Conservation (phyloP, 192 early-diverging fungal genomes). For the Gorgonomyces haynaldii region DNA sequence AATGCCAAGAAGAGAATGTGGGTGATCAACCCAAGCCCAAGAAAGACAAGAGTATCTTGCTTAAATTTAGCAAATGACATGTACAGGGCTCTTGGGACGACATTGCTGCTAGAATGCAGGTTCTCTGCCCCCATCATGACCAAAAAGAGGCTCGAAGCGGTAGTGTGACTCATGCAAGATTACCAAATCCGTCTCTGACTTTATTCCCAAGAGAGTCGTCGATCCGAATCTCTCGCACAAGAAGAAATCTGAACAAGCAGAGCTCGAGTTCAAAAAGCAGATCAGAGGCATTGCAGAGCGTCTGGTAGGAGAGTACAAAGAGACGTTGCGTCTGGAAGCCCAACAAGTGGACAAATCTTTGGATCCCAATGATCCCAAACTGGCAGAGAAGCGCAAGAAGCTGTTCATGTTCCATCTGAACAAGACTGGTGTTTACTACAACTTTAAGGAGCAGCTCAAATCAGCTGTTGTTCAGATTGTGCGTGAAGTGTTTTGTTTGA, state of each 20-base stretch:
- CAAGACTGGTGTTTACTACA: slow-evolving; percentile 46
- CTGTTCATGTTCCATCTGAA: slow-evolving; percentile 49
- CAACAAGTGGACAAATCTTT: neutral
- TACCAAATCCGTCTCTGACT: slow-evolving; percentile 42
- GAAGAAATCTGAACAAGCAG: slow-evolving; percentile 37
- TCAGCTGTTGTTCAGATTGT: slow-evolving; percentile 43
- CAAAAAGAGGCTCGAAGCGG: slow-evolving; percentile 48
- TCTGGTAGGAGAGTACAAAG: slow-evolving; percentile 38
- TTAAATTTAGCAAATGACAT: slow-evolving; percentile 14
- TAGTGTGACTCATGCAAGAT: slow-evolving; percentile 26
- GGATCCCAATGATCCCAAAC: slow-evolving; percentile 2
- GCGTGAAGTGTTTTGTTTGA: slow-evolving; percentile 27
- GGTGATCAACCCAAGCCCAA: slow-evolving; percentile 3
- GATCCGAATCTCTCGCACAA: slow-evolving; percentile 25
- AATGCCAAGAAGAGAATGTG: slow-evolving; percentile 2
- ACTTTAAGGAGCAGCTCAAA: slow-evolving; percentile 47
- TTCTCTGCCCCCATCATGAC: slow-evolving; percentile 39
- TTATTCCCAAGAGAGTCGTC: slow-evolving; percentile 35
- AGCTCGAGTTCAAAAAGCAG: slow-evolving; percentile 32
- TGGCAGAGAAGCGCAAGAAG: slow-evolving; percentile 27
- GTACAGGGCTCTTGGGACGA: slow-evolving; percentile 30
- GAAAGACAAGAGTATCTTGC: slow-evolving; percentile 14
- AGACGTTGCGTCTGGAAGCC: neutral
- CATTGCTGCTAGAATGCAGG: slow-evolving; percentile 26
- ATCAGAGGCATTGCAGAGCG: slow-evolving; percentile 36